Base-by-base conservation (phyloP, 345 rosid species). In the Populus ilicifolia region DNA sequence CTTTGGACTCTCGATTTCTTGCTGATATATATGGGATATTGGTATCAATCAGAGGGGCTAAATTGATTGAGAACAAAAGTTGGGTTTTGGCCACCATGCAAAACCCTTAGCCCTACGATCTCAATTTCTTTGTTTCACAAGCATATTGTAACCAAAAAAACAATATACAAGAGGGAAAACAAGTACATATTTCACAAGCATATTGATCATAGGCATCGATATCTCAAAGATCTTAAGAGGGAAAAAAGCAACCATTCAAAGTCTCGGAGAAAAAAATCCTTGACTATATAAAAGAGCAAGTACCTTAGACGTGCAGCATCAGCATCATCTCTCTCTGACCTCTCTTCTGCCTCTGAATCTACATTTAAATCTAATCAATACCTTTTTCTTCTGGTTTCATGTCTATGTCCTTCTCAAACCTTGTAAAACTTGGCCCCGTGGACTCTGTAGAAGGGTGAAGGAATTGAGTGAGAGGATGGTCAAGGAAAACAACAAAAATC, bases 401-500 rank as follows among this genome's bases (percentile, higher is more conserved):
- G 54, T 50, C 54, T 50, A 17, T 50, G 17, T 50, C 54, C 54
- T 5, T 50, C 20, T 14, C 52, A 46, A 46, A 46, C 52, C 52
- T 46, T 16, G 52, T 14, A 46, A 46, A 11, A 46, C 0, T 17
- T 50, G 54, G 5, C 5, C 20, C 54, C 20, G 17, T 50, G 17
- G 17, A 16, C 17, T 50, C 21, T 50, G 20, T 50, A 50, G 54
- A 50, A 50, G 1, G 50, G 50, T 46, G 18, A 11, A 3, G 50
- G 50, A 46, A 44, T 30, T 30, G 33, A 33, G 50, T 71, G 18
- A 2, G 8, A 27, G 20, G 54, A 80, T 75, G 74, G 82, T 83
- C 92, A 85, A 86, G 83, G 92, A 75, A 73, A 83, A 27, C 62
- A 36, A 63, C 16, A 85, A 74, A 75, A 95, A 90, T 80, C 97